A percentile compares a stretch with the other conserved stretches of the same genome.
These are phyloP conservation scores for Solanum phureja DNA, from an alignment of 257 asterid genomes.

Conservation along the genomic window DNA sequence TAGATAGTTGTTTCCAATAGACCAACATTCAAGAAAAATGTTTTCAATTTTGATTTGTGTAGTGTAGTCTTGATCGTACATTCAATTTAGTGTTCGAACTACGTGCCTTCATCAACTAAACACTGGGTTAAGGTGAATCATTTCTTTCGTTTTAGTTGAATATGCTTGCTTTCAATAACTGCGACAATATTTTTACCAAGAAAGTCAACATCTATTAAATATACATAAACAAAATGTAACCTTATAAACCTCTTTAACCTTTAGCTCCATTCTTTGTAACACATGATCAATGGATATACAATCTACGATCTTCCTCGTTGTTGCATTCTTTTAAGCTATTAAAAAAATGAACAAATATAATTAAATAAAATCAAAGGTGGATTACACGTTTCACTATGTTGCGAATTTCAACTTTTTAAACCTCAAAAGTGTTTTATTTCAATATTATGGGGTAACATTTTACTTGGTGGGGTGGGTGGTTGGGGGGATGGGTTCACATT, in stretches of 20 bases:
- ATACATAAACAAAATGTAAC: not conserved
- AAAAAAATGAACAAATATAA: accelerated
- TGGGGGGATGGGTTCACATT: not conserved
- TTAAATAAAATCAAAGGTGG: not conserved
- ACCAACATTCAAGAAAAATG: not conserved
- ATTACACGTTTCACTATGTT: not conserved
- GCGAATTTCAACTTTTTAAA: not conserved
- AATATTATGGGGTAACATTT: not conserved
- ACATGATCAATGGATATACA: not conserved
- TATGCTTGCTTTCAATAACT: not conserved
- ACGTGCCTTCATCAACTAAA: not conserved
- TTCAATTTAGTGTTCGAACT: no score
- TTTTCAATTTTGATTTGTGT: no score
- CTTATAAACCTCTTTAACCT: not conserved
- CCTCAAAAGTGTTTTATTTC: not conserved
- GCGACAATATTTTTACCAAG: not conserved
- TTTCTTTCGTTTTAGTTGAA: not conserved
- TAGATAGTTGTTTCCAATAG: not conserved
- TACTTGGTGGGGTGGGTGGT: not conserved
- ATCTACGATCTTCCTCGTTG: not conserved
- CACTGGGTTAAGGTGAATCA: not conserved
- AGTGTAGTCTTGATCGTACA: no score
- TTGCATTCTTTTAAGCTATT: not conserved
- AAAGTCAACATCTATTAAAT: not conserved
- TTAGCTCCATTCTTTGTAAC: not conserved